Base-by-base conservation (phyloP, 495 filamentous ascomycete species). In the Ramalina peruviana region DNA sequence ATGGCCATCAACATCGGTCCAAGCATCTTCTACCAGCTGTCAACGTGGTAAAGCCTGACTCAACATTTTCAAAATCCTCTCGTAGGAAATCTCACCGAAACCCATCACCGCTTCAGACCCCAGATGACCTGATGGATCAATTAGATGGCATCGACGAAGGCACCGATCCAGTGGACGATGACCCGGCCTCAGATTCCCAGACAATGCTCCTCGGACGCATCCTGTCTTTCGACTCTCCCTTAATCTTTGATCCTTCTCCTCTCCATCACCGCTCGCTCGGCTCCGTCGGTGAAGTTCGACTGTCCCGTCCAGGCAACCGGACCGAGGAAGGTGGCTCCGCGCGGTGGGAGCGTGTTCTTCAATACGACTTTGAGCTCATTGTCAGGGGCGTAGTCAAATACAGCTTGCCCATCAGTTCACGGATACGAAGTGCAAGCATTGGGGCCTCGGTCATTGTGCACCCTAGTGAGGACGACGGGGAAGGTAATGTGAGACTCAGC, bases 181-280 rank as follows among this genome's bases (percentile, higher is more conserved):
- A 82, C 48, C 68, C 80, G 4, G 78, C 81, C 27, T 69, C 74
- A 23, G 81, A 83, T 47, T 66, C 79, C 2, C 83, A 85, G 48
- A 92, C 84, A 36, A 88, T 97, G 82, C 77, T 88, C 25, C 81
- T 98, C 17, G 92, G 92, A 17, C 83, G 81, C 39, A 87, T 98
- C 33, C 80, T 82, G 51, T 72, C 75, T 42, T 92, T 98, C 64
- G 86, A 96, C 60, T 89, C 83, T 27, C 79, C 88, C 0, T 72
- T 97, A 25, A 77, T 77, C 3, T 96, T 97, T 57, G 88, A 95
- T 48, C 79, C 86, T 16, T 88, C 88, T 12, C 89, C 90, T 26
- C 79, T 95, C 67, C 78, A 82, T 37, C 74, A 79, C 40, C 65
- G 72, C 21, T 58, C 67, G 0, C 80, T 82, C 1, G 72, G 67